Evolutionary conservation across 169 alveolate genomes (phyloP).

Genomic region (Plasmodium vinckei): DNA sequence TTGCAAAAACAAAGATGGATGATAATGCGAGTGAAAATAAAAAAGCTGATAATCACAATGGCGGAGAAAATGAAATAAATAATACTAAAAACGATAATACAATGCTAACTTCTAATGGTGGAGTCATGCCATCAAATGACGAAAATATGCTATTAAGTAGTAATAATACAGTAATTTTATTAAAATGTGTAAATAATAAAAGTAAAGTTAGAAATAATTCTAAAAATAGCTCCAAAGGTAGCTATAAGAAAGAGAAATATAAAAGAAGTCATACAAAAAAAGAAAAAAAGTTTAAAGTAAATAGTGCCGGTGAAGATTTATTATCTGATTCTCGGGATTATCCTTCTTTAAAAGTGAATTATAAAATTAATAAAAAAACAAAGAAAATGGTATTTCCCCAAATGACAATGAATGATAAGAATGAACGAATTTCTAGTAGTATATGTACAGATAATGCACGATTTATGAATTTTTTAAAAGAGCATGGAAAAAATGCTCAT

Average conservation of each 20-base stretch:
- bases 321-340: conserved; percentile 44
- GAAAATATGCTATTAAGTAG: background rate
- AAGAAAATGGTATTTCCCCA: conserved; percentile 24
- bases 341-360: conserved; percentile 58
- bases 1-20: too few relatives aligned
- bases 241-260: conserved; percentile 1
- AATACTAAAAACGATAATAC: background rate
- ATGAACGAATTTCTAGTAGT: conserved; percentile 36
- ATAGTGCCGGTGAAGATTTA: conserved; percentile 33
- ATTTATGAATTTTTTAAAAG: conserved; percentile 50
- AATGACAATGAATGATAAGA: conserved; percentile 28
- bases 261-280: conserved; percentile 10
- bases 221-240: background rate
- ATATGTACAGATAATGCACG: conserved; percentile 69
- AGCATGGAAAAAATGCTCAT: conserved; percentile 25
- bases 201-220: conserved; percentile 8
- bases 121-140: background rate
- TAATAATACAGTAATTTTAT: conserved; percentile 51
- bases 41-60: background rate
- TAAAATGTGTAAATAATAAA: conserved; percentile 3
- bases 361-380: conserved; percentile 65
- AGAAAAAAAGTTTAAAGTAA: conserved; percentile 43
- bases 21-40: conserved; percentile 4
- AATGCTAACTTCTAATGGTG: too few relatives aligned
- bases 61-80: background rate